Base-by-base conservation (phyloP, 352 stramenopile genomes). In the Globisporangium polare region DNA sequence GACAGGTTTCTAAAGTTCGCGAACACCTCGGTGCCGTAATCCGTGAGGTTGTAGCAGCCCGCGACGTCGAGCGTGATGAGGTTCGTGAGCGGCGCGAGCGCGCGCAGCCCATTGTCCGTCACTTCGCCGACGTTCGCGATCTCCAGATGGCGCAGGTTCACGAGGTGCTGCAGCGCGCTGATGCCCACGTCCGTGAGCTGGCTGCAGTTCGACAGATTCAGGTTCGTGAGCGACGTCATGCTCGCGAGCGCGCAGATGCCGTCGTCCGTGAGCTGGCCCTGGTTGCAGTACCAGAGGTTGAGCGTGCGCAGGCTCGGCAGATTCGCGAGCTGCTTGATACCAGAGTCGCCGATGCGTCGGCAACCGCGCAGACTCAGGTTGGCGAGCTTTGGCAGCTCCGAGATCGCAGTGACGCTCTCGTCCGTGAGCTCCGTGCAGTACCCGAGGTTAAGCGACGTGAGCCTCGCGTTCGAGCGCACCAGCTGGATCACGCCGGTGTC, bases 261-360 rank as follows among this genome's bases (percentile, higher is more conserved):
- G 2, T 31, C 69, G 59, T 93, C 84, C 0, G 82, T 90, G 26
- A 93, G 71, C 50, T 86, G 68, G 0, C 81, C 83, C 74, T 93
- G 83, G 59, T 88, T 84, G 69, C 81, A 91, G 66, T 93, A 93
- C 83, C 81, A 93, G 5, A 93, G 60, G 20, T 91, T 91, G 39
- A 93, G 78, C 20, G 70, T 83, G 55, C 73, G 60, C 15, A 91
- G 60, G 18, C 74, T 58, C 27, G 55, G 45, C 6, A 91, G 63
- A 18, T 58, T 65, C 17, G 69, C 53, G 24, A 91, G 68, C 7
- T 77, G 64, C 18, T 55, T 68, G 59, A 89, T 83, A 12, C 79
- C 82, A 1, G 57, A 61, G 53, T 91, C 82, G 0, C 76, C 75
- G 47, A 91, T 72, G 37, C 80, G 74, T 7, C 70, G 76, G 52